phyloP scores from a whole-genome alignment of 176 grass and related monocot genomes.

The Musa schizocarpa region DNA sequence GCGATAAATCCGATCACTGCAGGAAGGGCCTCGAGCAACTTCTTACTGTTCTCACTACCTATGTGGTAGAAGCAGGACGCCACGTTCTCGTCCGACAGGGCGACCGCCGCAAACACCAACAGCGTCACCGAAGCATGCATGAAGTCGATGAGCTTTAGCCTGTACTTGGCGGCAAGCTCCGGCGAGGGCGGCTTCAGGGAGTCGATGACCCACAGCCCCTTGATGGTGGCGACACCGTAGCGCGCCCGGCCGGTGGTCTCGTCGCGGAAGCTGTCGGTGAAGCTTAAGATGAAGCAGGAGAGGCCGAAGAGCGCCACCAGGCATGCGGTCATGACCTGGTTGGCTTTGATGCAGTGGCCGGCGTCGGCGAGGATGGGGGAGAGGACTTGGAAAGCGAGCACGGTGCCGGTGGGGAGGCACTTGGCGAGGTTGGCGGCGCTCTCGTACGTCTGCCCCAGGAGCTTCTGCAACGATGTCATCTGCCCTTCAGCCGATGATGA shows the following conservation, averaged over 20 bases:
- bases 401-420: conserved; percentile 25
- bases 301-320: conserved; percentile 11
- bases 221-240: conserved; percentile 24
- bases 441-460: conserved; percentile 11
- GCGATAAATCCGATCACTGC: conserved; percentile 15
- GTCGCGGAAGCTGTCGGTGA: conserved; percentile 34
- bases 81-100: conserved; percentile 19
- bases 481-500: not conserved
- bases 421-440: conserved; percentile 31
- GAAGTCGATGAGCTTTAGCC: conserved; percentile 19
- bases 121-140: conserved; percentile 16
- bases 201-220: conserved; percentile 20
- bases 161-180: not conserved
- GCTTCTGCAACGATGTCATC: not conserved
- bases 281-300: conserved; percentile 17
- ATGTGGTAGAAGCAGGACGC: conserved; percentile 26
- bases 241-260: conserved; percentile 1
- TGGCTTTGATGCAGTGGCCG: conserved; percentile 16
- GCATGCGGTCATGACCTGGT: conserved; percentile 8
- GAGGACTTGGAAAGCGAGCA: conserved; percentile 34
- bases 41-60: not conserved
- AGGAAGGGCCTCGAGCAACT: conserved; percentile 15
- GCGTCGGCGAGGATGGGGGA: conserved; percentile 21
- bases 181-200: not conserved
- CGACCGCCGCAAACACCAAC: conserved; percentile 18